Base-by-base conservation (phyloP, 169 alveolate species). In the Cyclospora cayetanensis region DNA sequence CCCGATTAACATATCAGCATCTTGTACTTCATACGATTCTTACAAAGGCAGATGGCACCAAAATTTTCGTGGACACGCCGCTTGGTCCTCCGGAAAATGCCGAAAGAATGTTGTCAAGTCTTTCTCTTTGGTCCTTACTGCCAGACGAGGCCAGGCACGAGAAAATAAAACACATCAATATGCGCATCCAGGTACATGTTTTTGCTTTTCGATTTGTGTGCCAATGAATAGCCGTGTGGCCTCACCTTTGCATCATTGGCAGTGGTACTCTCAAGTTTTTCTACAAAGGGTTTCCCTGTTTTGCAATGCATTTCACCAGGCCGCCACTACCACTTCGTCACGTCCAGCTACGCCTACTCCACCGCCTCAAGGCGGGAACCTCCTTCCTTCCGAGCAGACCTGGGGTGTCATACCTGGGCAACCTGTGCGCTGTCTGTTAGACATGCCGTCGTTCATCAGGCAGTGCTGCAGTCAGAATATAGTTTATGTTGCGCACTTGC, bases 121-220 rank as follows among this genome's bases (percentile, higher is more conserved):
- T 79, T 4, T 31, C 72, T 34, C 25, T 79, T 22, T 79, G 89
- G 89, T 18, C 29, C 9, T 72, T 79, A n/a, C 53, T 79, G 18
- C 89, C 89, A 15, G 72, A 79, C 12, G 74, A 79, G 89, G 89
- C 89, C 20, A 29, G 18, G 72, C 89, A 79, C 22, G 29, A 50
- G 9, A 68, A 79, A 35, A 79, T 79, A 12, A 79, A 50, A 72
- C 68, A 79, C 46, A 39, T 79, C 20, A 50, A 68, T n/a, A 79
- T 79, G 89, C 46, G 72, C 35, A 39, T 79, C 25, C 89, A 79
- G 53, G 89, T 79, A n/a, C 46, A 52, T 41, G 27, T 5, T n/a
- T n/a, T n/a, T n/a, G n/a, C n/a, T n/a, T n/a, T n/a, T n/a, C n/a
- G n/a, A n/a, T n/a, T n/a, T n/a, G n/a, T n/a, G n/a, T n/a, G n/a